Conservation (phyloP, 2,329 filamentous ascomycete species). For the Talaromyces sp. region DNA sequence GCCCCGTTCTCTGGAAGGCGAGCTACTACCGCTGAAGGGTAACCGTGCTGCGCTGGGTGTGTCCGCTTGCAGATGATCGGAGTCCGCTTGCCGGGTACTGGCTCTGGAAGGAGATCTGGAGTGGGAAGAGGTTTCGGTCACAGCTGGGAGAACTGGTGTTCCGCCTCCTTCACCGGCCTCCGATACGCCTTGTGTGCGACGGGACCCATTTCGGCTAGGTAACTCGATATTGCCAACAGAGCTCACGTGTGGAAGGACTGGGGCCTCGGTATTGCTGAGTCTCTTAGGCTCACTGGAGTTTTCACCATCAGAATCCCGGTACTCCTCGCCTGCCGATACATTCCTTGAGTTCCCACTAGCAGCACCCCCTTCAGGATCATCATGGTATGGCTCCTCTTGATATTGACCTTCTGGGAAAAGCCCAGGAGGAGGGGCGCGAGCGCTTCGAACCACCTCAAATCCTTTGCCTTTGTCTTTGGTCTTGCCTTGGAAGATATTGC, state of each 20-base stretch:
- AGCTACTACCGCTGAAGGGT: conserved; percentile 44
- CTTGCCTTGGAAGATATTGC: conserved; percentile 76
- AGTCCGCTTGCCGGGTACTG: conserved; percentile 11
- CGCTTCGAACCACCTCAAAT: conserved; percentile 92
- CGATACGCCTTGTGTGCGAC: conserved; percentile 51
- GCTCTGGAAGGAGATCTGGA: conserved; percentile 15
- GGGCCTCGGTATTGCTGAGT: conserved; percentile 39
- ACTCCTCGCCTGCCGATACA: conserved; percentile 27
- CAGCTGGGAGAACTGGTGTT: conserved; percentile 19
- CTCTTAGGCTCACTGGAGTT: conserved; percentile 9
- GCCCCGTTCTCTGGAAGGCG: conserved; percentile 39
- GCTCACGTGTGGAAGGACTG: conserved; percentile 62
- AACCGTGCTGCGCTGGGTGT: conserved; percentile 40
- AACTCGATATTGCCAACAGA: conserved; percentile 63
- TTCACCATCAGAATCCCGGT: conserved; percentile 32
- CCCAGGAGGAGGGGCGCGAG: conserved; percentile 80
- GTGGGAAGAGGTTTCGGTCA: conserved; percentile 23
- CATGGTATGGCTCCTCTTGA: conserved; percentile 68
- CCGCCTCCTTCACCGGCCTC: conserved; percentile 17
- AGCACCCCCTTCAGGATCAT: conserved; percentile 49
- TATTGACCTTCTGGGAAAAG: conserved; percentile 59
- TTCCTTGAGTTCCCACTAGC: conserved; percentile 28
- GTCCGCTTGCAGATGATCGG: conserved; percentile 28
- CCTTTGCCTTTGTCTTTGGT: conserved; percentile 94
- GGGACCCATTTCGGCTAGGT: conserved; percentile 65